Evolutionary conservation across 805 yeast species (phyloP), one percentile per base, ranked within the genome.

Genomic region (Isabelozyma heimii): DNA sequence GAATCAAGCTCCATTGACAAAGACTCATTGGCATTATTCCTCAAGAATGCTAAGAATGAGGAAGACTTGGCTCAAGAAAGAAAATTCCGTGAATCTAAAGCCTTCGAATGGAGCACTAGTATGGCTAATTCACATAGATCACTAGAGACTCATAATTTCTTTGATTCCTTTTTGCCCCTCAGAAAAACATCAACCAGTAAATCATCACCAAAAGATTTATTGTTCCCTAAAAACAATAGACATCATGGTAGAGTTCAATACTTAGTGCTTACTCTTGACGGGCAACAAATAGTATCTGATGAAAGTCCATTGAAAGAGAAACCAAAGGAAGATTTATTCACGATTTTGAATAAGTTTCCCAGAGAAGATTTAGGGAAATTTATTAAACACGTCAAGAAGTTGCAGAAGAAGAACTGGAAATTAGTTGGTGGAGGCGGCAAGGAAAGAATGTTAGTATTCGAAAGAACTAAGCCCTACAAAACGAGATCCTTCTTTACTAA

Each of bases 101-200:
- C 85, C 0, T 81, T 67, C 50, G 85, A 81, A 46, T 80, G 82
- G 79, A 72, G 80, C 39, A 67, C 56, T 37, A 64, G 70, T 40
- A 63, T 67, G 54, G 54, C 57, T 38, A 57, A 63, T 14, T 56
- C 67, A n/a, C 68, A 75, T 6, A 60, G 76, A 41, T 63, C 80
- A 0, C 53, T 81, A 12, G 77, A 70, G 43, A 56, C 65, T 13
- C 59, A 65, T 7, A 74, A 73, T 46, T 79, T 77, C 50, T 79
- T 79, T 59, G 69, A 76, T n/a, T 81, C 83, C 4, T 55, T 73
- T 2, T 43, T 51, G 15, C 27, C 50, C 27, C 41, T 40, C 8
- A 51, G 24, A 2, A 20, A 54, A 42, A 54, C 53, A 44, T 43
- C 42, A 12, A 37, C 40, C 13, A 43, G 45, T 33, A 37, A 43